Conservation (phyloP, 306 rosid species). For the Boehmeria nivea region DNA sequence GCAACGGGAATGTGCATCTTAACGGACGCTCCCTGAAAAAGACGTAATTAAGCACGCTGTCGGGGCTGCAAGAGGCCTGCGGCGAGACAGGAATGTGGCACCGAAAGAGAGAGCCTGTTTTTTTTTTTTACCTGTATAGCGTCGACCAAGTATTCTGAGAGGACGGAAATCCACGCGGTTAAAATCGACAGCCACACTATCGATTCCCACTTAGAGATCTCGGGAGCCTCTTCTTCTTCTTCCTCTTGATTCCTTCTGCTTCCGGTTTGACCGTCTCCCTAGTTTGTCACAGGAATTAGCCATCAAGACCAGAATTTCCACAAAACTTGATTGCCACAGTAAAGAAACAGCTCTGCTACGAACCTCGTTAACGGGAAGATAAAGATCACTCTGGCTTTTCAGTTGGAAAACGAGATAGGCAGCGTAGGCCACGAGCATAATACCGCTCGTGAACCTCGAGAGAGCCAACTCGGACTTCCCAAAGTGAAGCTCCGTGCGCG, state of each 20-base stretch:
- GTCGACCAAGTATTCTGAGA: slow-evolving; percentile 68
- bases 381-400: slow-evolving; percentile 31
- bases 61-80: no score
- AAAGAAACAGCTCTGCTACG: neutral
- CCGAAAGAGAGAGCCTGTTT: no score
- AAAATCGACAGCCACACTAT: slow-evolving; percentile 68
- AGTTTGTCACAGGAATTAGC: slow-evolving; percentile 20
- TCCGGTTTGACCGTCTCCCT: slow-evolving; percentile 41
- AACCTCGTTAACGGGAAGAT: slow-evolving; percentile 46
- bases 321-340: neutral
- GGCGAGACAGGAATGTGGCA: no score
- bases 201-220: slow-evolving; percentile 75
- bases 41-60: neutral
- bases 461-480: slow-evolving; percentile 57
- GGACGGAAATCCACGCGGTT: slow-evolving; percentile 64
- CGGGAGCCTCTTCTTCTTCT: slow-evolving; percentile 56
- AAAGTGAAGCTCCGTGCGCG: slow-evolving; percentile 36
- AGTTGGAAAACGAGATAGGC: slow-evolving; percentile 50
- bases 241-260: slow-evolving; percentile 31
- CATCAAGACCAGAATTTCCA: slow-evolving; percentile 13
- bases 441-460: slow-evolving; percentile 70
- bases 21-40: slow-evolving; percentile 57
- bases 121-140: slow-evolving; percentile 54
- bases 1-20: slow-evolving; percentile 49
- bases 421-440: slow-evolving; percentile 64